These are phyloP conservation scores for Candida endomychidarum DNA, from an alignment of 805 yeast species.

Conservation along the genomic window DNA sequence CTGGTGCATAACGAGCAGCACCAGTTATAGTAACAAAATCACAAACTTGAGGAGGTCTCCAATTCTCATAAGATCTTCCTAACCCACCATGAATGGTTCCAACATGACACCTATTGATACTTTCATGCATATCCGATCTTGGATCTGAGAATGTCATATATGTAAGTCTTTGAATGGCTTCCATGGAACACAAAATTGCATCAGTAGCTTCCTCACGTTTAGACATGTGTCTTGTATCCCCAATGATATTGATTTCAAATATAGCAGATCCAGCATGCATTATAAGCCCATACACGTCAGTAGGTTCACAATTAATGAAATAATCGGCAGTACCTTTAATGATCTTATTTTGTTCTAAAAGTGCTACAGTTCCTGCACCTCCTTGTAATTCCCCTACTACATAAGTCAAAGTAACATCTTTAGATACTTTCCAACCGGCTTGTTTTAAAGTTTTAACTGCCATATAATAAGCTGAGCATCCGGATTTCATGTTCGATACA, in stretches of 20 bases:
- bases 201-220: conserved; percentile 32
- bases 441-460: conserved; percentile 27
- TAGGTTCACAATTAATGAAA: conserved; percentile 31
- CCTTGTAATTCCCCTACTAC: conserved; percentile 23
- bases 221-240: conserved; percentile 31
- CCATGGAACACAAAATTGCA: conserved; percentile 27
- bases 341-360: conserved; percentile 21
- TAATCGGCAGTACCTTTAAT: conserved; percentile 25
- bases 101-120: conserved; percentile 28
- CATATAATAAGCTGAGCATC: conserved; percentile 31
- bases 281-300: conserved; percentile 26
- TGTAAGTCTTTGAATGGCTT: conserved; percentile 23
- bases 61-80: conserved; percentile 25
- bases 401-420: conserved; percentile 26
- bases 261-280: conserved; percentile 32
- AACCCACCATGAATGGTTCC: conserved; percentile 30
- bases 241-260: conserved; percentile 25
- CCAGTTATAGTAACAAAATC: conserved; percentile 31
- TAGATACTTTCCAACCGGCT: conserved; percentile 26
- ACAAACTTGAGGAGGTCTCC: conserved; percentile 32
- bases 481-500: conserved; percentile 31
- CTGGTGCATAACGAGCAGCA: conserved; percentile 32
- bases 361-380: conserved; percentile 29
- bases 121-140: conserved; percentile 20
- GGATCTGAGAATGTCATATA: conserved; percentile 25